A percentile compares a stretch with the other conserved stretches of the same genome.
phyloP scores from a whole-genome alignment of 352 stramenopile genomes.

The Globisporangium canariense region DNA sequence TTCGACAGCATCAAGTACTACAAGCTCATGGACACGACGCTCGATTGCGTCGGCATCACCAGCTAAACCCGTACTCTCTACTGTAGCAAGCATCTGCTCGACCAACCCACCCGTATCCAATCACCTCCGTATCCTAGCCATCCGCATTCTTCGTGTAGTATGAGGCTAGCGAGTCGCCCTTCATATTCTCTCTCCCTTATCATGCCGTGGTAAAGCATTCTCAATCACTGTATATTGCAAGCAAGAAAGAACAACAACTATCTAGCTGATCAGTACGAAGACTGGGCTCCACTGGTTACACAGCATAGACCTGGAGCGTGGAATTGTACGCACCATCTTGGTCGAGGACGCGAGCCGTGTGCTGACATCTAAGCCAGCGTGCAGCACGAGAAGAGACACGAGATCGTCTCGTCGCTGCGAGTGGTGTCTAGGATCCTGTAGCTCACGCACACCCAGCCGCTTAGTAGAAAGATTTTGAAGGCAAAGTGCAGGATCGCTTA shows the following conservation, averaged over 20 bases:
- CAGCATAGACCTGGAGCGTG: neutral
- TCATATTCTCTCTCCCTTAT: no score
- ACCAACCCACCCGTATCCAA: no score
- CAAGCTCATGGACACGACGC: neutral
- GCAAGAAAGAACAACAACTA: neutral
- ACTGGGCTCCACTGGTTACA: neutral
- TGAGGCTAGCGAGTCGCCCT: no score
- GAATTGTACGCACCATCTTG: neutral
- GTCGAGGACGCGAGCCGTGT: neutral
- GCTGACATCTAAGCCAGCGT: neutral
- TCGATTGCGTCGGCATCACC: neutral
- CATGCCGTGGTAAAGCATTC: neutral
- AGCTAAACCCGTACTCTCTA: neutral
- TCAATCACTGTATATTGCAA: neutral
- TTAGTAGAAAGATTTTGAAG: neutral
- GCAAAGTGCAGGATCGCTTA: neutral
- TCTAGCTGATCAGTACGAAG: neutral
- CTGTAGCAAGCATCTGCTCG: neutral
- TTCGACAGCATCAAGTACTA: slow-evolving; percentile 10
- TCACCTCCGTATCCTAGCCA: neutral
- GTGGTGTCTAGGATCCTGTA: neutral
- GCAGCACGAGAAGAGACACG: neutral
- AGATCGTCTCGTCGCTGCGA: neutral
- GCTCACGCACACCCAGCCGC: neutral
- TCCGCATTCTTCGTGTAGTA: no score